These are phyloP conservation scores for Suhomyces faveliae DNA, from an alignment of 805 yeast genomes.

Conservation along the genomic window DNA sequence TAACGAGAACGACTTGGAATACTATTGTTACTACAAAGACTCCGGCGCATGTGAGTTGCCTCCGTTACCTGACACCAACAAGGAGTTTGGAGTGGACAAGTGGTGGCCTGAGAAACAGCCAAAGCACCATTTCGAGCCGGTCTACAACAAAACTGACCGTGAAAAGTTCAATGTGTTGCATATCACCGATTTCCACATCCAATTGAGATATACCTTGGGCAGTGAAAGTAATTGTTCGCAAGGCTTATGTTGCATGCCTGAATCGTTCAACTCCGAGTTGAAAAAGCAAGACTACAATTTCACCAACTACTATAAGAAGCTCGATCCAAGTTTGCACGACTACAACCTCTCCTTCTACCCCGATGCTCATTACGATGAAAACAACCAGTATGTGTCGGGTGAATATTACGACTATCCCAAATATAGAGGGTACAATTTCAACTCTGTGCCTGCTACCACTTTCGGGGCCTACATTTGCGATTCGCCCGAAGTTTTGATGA, in stretches of 20 bases:
- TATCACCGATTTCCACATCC: slow-evolving; percentile 63
- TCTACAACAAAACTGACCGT: slow-evolving; percentile 20
- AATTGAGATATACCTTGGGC: slow-evolving; percentile 53
- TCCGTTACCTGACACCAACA: slow-evolving; percentile 47
- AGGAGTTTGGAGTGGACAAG: slow-evolving; percentile 27
- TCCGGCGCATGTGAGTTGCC: slow-evolving; percentile 49
- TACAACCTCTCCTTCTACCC: slow-evolving; percentile 28
- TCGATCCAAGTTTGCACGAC: slow-evolving; percentile 12
- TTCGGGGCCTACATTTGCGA: slow-evolving; percentile 67
- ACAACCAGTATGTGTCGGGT: slow-evolving; percentile 28
- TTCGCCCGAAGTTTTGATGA: slow-evolving; percentile 60
- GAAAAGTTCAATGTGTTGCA: slow-evolving; percentile 61
- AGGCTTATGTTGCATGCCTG: slow-evolving; percentile 61
- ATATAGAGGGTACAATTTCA: slow-evolving; percentile 27
- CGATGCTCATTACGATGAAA: slow-evolving; percentile 28
- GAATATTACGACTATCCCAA: slow-evolving; percentile 32
- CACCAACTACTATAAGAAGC: slow-evolving; percentile 25
- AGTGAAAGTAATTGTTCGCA: slow-evolving; percentile 57
- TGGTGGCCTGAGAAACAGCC: slow-evolving; percentile 39
- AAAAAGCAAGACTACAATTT: slow-evolving; percentile 26
- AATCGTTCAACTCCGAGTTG: slow-evolving; percentile 36
- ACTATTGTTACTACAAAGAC: slow-evolving; percentile 55
- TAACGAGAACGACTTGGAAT: slow-evolving; percentile 38
- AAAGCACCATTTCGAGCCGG: slow-evolving; percentile 27
- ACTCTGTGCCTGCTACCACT: slow-evolving; percentile 53